Evolutionary conservation across 805 yeast genomes (phyloP).

Genomic region (Maudiozyma pseudohumilis): DNA sequence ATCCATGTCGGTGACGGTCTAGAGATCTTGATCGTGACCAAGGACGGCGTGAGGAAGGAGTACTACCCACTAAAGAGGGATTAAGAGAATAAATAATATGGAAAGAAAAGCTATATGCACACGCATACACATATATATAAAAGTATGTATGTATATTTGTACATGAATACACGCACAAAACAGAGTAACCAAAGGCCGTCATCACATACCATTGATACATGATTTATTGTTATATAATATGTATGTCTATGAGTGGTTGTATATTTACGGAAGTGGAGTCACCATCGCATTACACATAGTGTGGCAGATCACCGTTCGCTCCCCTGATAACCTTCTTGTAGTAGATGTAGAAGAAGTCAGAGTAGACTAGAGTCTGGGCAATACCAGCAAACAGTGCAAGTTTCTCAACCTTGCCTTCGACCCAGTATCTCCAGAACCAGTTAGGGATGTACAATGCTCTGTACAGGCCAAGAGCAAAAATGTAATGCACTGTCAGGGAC

Average conservation of each 20-base stretch:
- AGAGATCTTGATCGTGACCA: conserved; percentile 82
- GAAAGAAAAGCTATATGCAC: too few relatives aligned
- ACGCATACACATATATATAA: conserved; percentile 3
- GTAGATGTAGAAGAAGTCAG: conserved; percentile 92
- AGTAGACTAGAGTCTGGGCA: conserved; percentile 76
- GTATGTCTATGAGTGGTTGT: not conserved
- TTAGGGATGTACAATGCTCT: conserved; percentile 86
- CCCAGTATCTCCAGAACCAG: conserved; percentile 80
- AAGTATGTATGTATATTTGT: not conserved
- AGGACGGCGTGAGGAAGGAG: conserved; percentile 82
- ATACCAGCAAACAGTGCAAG: conserved; percentile 72
- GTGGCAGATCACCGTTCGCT: conserved; percentile 63
- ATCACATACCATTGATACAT: not conserved
- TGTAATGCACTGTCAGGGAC: conserved; percentile 81
- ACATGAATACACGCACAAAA: conserved; percentile 2
- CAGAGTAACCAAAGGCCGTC: not conserved
- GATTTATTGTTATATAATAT: not conserved
- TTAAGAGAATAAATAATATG: conserved; percentile 32
- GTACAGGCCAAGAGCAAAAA: conserved; percentile 86
- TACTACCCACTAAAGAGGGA: conserved; percentile 83
- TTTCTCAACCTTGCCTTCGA: conserved; percentile 52
- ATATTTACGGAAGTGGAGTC: not conserved
- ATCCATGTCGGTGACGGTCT: conserved; percentile 97
- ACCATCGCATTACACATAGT: conserved; percentile 2
- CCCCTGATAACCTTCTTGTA: conserved; percentile 75